A percentile compares a stretch with the other conserved stretches of the same genome.
Evolutionary conservation across 2,329 filamentous ascomycete species (phyloP).

Genomic region (Cercospora zeina): DNA sequence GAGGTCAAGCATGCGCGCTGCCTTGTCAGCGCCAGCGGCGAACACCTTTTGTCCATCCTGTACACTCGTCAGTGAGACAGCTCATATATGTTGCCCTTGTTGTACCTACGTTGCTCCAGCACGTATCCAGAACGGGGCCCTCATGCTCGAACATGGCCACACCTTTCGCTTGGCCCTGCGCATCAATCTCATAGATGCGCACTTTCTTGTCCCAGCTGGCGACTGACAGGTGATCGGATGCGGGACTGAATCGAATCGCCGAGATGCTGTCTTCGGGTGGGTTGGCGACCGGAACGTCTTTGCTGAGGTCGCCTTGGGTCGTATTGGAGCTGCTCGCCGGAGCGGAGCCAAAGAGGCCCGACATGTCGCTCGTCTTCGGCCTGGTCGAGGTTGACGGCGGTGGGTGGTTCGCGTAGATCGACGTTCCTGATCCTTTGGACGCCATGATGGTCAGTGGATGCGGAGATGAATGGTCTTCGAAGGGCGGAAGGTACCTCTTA

Average conservation of each 20-base stretch:
- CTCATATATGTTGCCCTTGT: not conserved
- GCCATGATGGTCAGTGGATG: slow-evolving; percentile 4
- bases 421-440: not conserved
- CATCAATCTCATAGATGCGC: slow-evolving; percentile 88
- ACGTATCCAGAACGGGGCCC: slow-evolving; percentile 77
- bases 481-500: not conserved
- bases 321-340: slow-evolving; percentile 59
- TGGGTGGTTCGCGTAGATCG: not conserved
- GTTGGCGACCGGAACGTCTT: slow-evolving; percentile 76
- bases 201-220: slow-evolving; percentile 98
- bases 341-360: slow-evolving; percentile 54
- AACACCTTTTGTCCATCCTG: slow-evolving; percentile 89
- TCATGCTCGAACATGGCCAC: slow-evolving; percentile 86
- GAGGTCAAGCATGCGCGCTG: slow-evolving; percentile 84
- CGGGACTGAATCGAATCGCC: slow-evolving; percentile 77
- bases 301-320: slow-evolving; percentile 85
- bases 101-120: slow-evolving; percentile 78
- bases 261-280: slow-evolving; percentile 89
- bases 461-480: not conserved
- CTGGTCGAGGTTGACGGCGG: not conserved
- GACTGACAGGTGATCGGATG: slow-evolving; percentile 79
- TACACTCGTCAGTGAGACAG: not conserved
- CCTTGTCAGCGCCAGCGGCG: slow-evolving; percentile 87
- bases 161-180: slow-evolving; percentile 74
- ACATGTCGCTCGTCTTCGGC: slow-evolving; percentile 16